phyloP scores from a whole-genome alignment of 495 filamentous ascomycete species.

The Podospora pseudopauciseta region DNA sequence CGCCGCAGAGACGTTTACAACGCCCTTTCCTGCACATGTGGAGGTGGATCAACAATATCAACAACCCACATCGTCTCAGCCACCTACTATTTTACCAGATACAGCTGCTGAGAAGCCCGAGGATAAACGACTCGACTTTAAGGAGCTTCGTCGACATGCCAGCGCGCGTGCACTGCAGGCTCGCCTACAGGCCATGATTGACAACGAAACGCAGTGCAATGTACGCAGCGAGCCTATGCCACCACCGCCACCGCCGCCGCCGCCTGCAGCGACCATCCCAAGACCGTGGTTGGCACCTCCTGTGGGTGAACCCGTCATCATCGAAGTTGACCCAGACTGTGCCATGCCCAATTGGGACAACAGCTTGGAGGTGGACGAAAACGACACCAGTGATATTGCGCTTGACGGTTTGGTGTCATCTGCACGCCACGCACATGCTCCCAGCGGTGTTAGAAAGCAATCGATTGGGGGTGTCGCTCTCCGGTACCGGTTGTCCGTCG shows the following conservation, averaged over 20 bases:
- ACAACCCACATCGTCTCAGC: neutral
- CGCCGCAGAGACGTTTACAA: neutral
- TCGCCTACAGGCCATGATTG: constrained; percentile 37
- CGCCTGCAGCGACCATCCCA: neutral
- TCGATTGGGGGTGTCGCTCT: constrained; percentile 28
- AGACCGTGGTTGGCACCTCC: neutral
- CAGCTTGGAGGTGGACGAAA: constrained; percentile 7
- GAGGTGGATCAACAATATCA: constrained; percentile 7
- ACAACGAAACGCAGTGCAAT: constrained; percentile 36
- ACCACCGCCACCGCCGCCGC: constrained; percentile 7
- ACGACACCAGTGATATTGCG: constrained; percentile 19
- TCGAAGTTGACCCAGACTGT: constrained; percentile 21
- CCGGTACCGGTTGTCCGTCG: constrained; percentile 38
- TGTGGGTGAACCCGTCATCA: constrained; percentile 1
- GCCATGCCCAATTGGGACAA: constrained; percentile 3
- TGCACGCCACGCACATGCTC: constrained; percentile 27
- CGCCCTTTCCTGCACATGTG: neutral
- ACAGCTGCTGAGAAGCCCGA: neutral
- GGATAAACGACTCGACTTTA: constrained; percentile 7
- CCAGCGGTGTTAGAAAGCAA: constrained; percentile 36
- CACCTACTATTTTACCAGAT: neutral
- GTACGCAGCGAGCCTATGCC: constrained; percentile 25
- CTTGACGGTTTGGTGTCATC: constrained; percentile 21
- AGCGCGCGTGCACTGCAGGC: constrained; percentile 24
- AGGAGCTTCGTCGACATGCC: constrained; percentile 16